phyloP scores from a whole-genome alignment of 257 asterid genomes.

The Oldenlandia corymbosa region DNA sequence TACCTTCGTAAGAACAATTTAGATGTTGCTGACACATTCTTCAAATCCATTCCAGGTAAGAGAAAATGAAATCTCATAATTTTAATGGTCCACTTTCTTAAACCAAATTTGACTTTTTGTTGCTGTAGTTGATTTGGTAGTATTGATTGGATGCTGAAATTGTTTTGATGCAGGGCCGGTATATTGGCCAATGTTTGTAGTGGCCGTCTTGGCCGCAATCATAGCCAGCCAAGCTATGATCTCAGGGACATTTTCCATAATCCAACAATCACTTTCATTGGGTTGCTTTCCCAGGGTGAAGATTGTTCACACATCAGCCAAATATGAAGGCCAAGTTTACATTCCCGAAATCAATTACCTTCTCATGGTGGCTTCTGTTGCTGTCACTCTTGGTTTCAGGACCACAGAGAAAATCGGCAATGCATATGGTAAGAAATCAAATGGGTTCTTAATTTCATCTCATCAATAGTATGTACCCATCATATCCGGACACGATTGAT shows the following conservation, averaged over 20 bases:
- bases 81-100: no score
- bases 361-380: constrained; percentile 45
- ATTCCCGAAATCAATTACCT: constrained; percentile 44
- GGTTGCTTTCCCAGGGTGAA: constrained; percentile 63
- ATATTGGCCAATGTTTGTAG: constrained; percentile 56
- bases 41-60: constrained; percentile 44
- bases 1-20: constrained; percentile 34
- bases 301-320: constrained; percentile 41
- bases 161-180: constrained; percentile 23
- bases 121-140: no score
- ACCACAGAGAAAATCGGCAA: constrained; percentile 37
- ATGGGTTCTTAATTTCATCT: no score
- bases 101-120: no score
- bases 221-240: constrained; percentile 63
- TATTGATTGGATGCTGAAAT: no score
- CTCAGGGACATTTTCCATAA: constrained; percentile 46
- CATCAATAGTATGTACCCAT: background rate
- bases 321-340: constrained; percentile 46
- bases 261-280: constrained; percentile 44
- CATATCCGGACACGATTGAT: background rate
- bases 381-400: constrained; percentile 37
- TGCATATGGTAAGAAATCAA: constrained; percentile 64
- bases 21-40: constrained; percentile 32
- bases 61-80: background rate
- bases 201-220: constrained; percentile 41